Percentiles rank a stretch among this genome's conserved stretches.
Conservation (phyloP, 2,329 filamentous ascomycete genomes). For the Aureobasidium sp. region DNA sequence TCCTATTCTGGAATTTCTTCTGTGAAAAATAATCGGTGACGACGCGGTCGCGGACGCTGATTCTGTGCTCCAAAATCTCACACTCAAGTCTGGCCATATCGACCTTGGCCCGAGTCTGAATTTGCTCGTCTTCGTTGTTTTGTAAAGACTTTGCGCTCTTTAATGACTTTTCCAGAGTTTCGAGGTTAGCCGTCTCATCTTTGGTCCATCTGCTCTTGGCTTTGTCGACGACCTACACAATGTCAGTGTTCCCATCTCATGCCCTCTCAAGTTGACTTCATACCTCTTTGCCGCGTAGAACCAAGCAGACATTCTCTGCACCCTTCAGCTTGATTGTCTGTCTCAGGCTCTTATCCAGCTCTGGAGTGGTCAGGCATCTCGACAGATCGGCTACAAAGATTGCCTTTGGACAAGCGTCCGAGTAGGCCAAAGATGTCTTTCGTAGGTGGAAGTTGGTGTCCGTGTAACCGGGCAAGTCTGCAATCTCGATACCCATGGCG, state of each 20-base stretch:
- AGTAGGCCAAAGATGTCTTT: not conserved
- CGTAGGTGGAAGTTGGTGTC: slow-evolving; percentile 5
- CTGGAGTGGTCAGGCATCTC: not conserved
- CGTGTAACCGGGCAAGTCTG: slow-evolving; percentile 10
- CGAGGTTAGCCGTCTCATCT: not conserved
- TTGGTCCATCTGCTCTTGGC: not conserved
- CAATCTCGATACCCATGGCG: not conserved
- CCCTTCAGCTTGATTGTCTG: not conserved
- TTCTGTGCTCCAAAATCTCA: not conserved
- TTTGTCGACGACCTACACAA: not conserved
- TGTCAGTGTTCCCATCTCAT: not conserved
- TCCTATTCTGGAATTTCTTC: not conserved
- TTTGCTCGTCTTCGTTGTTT: not conserved
- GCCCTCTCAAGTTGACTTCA: not conserved
- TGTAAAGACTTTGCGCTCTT: too few species aligned
- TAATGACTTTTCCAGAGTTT: not conserved
- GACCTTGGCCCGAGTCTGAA: not conserved
- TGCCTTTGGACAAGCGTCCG: not conserved
- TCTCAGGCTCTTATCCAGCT: not conserved
- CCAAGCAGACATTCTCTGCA: not conserved
- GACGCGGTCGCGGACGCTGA: not conserved
- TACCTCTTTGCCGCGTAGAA: slow-evolving; percentile 1
- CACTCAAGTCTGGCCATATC: not conserved
- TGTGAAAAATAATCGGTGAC: not conserved
- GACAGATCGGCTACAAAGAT: not conserved